A percentile compares a stretch with the other conserved stretches of the same genome.
Evolutionary conservation across 1,284 basidiomycete species (phyloP).

Genomic region (Melampsora americana): DNA sequence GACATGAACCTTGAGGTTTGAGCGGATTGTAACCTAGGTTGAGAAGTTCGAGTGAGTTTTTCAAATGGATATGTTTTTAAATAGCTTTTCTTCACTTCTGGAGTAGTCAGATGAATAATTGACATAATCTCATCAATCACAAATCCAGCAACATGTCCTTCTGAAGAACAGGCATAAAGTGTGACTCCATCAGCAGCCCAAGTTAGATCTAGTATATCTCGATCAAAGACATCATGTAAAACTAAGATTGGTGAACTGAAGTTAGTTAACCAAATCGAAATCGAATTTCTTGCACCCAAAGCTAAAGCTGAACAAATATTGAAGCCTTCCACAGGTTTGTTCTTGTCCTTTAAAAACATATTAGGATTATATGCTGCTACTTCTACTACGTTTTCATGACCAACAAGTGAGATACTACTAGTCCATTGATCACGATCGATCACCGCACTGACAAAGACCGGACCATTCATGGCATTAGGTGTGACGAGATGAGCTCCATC

Average conservation of each 20-base stretch:
- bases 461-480: conserved; percentile 95
- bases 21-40: conserved; percentile 25
- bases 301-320: conserved; percentile 81
- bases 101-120: conserved; percentile 75
- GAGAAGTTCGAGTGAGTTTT: conserved; percentile 40
- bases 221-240: conserved; percentile 85
- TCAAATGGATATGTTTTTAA: conserved; percentile 73
- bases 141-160: conserved; percentile 87
- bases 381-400: conserved; percentile 96
- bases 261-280: conserved; percentile 88
- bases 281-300: conserved; percentile 70
- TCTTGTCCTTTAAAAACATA: conserved; percentile 76
- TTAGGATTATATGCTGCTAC: conserved; percentile 89
- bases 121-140: conserved; percentile 70
- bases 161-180: conserved; percentile 90
- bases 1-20: conserved; percentile 17
- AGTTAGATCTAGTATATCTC: conserved; percentile 89
- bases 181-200: conserved; percentile 89
- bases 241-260: conserved; percentile 83
- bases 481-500: conserved; percentile 97
- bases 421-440: conserved; percentile 82
- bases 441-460: conserved; percentile 94
- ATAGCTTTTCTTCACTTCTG: conserved; percentile 70
- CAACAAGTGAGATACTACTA: conserved; percentile 85
- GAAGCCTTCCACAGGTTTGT: conserved; percentile 63